Evolutionary conservation across 768 basidiomycete species (phyloP).

Genomic region (Fistulinella prunicolor): DNA sequence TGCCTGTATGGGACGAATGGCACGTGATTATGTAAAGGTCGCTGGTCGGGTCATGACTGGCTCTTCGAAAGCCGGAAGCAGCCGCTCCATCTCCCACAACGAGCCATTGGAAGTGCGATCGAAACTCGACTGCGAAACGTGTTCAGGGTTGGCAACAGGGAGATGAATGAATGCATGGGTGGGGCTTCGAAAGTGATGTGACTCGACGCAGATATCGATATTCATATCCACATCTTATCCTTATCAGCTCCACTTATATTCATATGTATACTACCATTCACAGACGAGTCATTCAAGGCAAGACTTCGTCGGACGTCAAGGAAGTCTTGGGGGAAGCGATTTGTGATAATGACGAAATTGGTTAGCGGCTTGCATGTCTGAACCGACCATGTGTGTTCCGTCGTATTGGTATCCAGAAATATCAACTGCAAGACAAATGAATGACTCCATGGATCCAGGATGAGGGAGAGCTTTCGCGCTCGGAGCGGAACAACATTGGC

Average conservation of each 20-base stretch:
- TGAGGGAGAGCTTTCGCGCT: too few species aligned
- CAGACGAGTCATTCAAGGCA: too few species aligned
- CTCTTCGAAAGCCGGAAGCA: background rate
- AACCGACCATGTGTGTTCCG: background rate
- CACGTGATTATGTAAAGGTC: too few species aligned
- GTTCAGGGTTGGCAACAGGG: background rate
- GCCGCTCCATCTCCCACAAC: too few species aligned
- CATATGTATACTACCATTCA: background rate
- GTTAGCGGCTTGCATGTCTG: background rate
- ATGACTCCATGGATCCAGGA: too few species aligned
- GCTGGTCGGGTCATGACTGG: too few species aligned
- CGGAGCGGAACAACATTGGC: background rate
- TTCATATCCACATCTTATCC: background rate
- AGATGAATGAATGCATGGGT: background rate
- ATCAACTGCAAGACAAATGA: background rate
- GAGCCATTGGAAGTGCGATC: background rate
- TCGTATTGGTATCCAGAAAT: slow-evolving; percentile 4
- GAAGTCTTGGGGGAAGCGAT: background rate
- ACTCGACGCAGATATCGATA: background rate
- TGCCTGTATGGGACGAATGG: too few species aligned
- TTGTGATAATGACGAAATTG: slow-evolving; percentile 4
- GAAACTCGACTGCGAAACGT: background rate
- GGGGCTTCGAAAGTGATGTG: background rate
- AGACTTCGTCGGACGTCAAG: background rate
- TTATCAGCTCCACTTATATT: background rate